phyloP scores from a whole-genome alignment of 768 basidiomycete genomes.

The Termitomyces sp. region DNA sequence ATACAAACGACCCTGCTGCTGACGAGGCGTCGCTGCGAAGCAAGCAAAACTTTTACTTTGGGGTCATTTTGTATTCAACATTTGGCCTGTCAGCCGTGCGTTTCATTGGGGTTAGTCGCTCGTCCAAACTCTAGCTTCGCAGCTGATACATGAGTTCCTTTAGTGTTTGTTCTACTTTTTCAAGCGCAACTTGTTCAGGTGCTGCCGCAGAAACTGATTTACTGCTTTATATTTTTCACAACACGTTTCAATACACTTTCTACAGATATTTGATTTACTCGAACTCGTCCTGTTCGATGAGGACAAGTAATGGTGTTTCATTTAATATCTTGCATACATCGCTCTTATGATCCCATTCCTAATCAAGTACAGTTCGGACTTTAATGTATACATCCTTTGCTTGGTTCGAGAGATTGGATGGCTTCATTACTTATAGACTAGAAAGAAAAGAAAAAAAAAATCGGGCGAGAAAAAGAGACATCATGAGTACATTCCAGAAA shows the following conservation, averaged over 20 bases:
- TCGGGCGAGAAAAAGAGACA: neutral
- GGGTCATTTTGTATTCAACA: conserved; percentile 76
- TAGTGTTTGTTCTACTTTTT: conserved; percentile 84
- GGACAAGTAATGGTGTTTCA: neutral
- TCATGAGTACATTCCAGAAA: conserved; percentile 59
- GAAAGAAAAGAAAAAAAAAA: neutral
- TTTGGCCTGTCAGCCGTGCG: conserved; percentile 70
- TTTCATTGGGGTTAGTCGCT: conserved; percentile 65
- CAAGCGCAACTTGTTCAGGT: conserved; percentile 79
- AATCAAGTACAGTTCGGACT: neutral
- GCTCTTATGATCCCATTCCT: neutral
- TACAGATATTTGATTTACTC: neutral
- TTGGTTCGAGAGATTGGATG: conserved; percentile 9
- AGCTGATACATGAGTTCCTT: conserved; percentile 2
- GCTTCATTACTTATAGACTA: neutral
- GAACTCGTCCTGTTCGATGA: conserved; percentile 1
- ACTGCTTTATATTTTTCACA: neutral
- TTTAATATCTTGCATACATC: neutral
- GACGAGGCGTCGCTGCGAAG: conserved; percentile 39
- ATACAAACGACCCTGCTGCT: conserved; percentile 20
- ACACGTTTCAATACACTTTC: conserved; percentile 7
- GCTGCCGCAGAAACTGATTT: conserved; percentile 68
- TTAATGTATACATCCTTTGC: neutral
- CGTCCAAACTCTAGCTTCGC: neutral
- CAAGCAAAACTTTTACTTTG: conserved; percentile 63